A percentile compares a stretch with the other conserved stretches of the same genome.
Conservation (phyloP, 352 stramenopile species). For the Globisporangium recalcitrans region DNA sequence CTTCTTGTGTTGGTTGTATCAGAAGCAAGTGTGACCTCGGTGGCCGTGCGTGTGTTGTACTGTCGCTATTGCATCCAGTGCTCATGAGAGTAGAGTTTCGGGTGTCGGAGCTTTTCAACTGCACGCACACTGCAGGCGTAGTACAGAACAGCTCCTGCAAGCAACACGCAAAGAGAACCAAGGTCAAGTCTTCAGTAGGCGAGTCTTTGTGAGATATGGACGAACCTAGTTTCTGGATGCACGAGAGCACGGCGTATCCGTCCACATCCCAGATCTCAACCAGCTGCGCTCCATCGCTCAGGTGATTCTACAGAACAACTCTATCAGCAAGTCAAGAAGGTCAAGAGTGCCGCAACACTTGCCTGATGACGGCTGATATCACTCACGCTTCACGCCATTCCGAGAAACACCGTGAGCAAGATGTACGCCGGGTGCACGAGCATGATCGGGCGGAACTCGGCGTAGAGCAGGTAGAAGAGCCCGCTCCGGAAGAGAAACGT, state of each 20-base stretch:
- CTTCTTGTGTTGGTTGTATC: not conserved
- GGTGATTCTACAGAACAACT: slow-evolving; percentile 22
- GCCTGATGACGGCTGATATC: not conserved
- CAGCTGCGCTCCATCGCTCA: slow-evolving; percentile 25
- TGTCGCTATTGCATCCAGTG: slow-evolving; percentile 20
- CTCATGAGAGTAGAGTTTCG: slow-evolving; percentile 53
- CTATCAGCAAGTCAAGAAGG: not conserved
- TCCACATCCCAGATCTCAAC: slow-evolving; percentile 39
- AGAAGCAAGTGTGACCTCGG: no score
- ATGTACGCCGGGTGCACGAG: slow-evolving; percentile 50
- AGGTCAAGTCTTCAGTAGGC: not conserved
- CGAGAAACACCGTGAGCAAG: slow-evolving; percentile 37
- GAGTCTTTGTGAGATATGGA: not conserved
- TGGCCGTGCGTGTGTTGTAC: no score
- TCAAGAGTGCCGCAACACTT: not conserved
- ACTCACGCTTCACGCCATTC: slow-evolving; percentile 32
- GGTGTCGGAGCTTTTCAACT: slow-evolving; percentile 41
- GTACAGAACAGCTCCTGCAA: slow-evolving; percentile 37
- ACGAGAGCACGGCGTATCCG: slow-evolving; percentile 39
- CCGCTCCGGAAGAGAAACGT: slow-evolving; percentile 75
- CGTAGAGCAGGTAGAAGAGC: slow-evolving; percentile 53
- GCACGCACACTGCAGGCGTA: slow-evolving; percentile 49
- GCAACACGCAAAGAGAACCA: not conserved
- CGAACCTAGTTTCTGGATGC: slow-evolving; percentile 55
- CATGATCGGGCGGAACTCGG: slow-evolving; percentile 44